Evolutionary conservation across 2,329 filamentous ascomycete species (phyloP).

Genomic region (Neofusicoccum sp.): DNA sequence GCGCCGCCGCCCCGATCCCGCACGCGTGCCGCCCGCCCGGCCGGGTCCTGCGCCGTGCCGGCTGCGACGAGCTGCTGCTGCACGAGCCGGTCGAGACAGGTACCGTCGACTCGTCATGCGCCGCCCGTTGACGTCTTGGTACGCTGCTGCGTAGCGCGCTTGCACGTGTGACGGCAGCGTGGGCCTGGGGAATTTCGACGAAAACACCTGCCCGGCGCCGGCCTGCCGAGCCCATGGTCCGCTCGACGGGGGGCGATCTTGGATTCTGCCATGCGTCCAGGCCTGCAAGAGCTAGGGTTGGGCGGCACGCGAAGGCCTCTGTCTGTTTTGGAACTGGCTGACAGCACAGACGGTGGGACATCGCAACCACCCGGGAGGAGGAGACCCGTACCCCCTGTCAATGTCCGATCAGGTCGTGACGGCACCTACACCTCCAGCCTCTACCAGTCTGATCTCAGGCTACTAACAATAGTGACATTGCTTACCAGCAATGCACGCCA

Average conservation of each 20-base stretch:
- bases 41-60: conserved; percentile 8
- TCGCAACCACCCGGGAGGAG: conserved; percentile 20
- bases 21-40: conserved; percentile 3
- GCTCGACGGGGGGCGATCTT: conserved; percentile 12
- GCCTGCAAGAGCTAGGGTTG: conserved; percentile 22
- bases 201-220: conserved; percentile 12
- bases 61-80: not conserved
- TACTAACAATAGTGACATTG: conserved; percentile 23
- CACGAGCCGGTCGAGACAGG: not conserved
- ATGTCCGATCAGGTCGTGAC: conserved; percentile 22
- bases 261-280: conserved; percentile 3
- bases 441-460: conserved; percentile 22
- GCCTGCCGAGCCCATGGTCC: conserved; percentile 2
- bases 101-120: conserved; percentile 12
- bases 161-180: conserved; percentile 19
- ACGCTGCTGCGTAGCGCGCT: not conserved
- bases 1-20: not conserved
- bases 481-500: conserved; percentile 23
- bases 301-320: conserved; percentile 20
- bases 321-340: conserved; percentile 22
- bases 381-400: conserved; percentile 23
- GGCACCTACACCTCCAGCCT: conserved; percentile 22
- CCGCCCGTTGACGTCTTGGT: conserved; percentile 9
- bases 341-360: conserved; percentile 23
- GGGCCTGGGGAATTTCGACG: not conserved